Conservation (phyloP, 2,329 filamentous ascomycete genomes). For the Fusarium redolens region DNA sequence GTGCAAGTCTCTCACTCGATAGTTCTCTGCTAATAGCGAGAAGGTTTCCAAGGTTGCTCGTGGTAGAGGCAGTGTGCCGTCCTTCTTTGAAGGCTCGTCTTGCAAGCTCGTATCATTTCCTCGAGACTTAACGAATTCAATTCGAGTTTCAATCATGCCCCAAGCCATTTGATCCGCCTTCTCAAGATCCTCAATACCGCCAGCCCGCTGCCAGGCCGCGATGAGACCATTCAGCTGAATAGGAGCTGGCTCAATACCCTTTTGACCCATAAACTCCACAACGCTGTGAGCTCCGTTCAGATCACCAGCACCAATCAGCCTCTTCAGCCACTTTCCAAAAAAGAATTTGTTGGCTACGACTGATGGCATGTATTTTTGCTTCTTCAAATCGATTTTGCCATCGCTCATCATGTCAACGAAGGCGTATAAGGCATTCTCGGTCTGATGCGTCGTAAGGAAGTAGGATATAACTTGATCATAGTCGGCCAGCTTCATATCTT, state of each 20-base stretch:
- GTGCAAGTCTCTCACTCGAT: conserved; percentile 70
- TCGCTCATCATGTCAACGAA: conserved; percentile 92
- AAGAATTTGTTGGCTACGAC: conserved; percentile 79
- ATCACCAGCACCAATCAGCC: conserved; percentile 78
- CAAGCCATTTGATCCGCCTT: conserved; percentile 77
- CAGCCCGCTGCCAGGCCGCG: conserved; percentile 78
- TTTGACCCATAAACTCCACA: conserved; percentile 78
- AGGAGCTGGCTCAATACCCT: conserved; percentile 74
- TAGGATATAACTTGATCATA: conserved; percentile 80
- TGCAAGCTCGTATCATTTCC: conserved; percentile 27
- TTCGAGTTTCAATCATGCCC: conserved; percentile 78
- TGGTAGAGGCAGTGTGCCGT: conserved; percentile 53
- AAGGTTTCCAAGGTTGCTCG: conserved; percentile 82
- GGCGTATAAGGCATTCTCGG: conserved; percentile 76
- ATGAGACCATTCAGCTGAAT: conserved; percentile 87
- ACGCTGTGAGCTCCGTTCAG: conserved; percentile 78
- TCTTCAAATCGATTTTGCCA: conserved; percentile 61
- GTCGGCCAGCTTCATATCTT: conserved; percentile 74
- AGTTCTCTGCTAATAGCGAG: conserved; percentile 78
- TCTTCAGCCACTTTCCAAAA: conserved; percentile 89
- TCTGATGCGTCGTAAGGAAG: conserved; percentile 74
- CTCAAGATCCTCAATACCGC: conserved; percentile 62
- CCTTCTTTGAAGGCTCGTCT: neutral
- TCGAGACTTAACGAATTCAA: conserved; percentile 69
- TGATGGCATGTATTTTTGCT: conserved; percentile 58